These are phyloP conservation scores for Penicillium daleae DNA, from an alignment of 495 filamentous ascomycete species.

Conservation along the genomic window DNA sequence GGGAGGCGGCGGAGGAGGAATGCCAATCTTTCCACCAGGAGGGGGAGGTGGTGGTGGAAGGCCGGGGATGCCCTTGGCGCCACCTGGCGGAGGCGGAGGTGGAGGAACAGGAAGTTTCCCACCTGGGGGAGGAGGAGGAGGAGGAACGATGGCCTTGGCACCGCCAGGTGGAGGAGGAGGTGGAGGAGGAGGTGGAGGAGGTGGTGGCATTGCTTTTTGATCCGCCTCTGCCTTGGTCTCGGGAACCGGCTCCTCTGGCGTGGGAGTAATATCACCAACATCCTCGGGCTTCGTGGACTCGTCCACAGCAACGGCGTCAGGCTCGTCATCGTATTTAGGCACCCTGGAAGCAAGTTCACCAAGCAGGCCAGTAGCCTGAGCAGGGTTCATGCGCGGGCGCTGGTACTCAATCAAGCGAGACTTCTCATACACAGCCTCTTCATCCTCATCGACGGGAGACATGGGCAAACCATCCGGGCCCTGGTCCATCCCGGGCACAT, in stretches of 20 bases:
- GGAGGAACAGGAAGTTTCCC: conserved; percentile 49
- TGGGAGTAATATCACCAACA: conserved; percentile 38
- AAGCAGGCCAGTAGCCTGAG: conserved; percentile 74
- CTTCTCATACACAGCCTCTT: conserved; percentile 62
- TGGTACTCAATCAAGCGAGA: conserved; percentile 68
- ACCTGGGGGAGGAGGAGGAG: conserved; percentile 44
- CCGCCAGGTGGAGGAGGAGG: conserved; percentile 48
- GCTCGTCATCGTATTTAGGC: conserved; percentile 68
- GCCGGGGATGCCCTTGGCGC: conserved; percentile 19
- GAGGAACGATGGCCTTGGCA: conserved; percentile 14
- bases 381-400: conserved; percentile 73
- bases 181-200: conserved; percentile 53
- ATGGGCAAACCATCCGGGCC: conserved; percentile 44
- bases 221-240: conserved; percentile 25
- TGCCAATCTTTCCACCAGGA: conserved; percentile 1
- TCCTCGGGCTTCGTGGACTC: conserved; percentile 12
- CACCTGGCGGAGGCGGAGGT: conserved; percentile 50
- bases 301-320: conserved; percentile 54
- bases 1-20: conserved; percentile 22
- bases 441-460: conserved; percentile 41
- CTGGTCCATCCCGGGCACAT: conserved; percentile 49
- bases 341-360: conserved; percentile 82
- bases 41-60: conserved; percentile 45
- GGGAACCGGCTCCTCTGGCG: conserved; percentile 25
- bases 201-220: conserved; percentile 47